phyloP scores from a whole-genome alignment of 345 rosid species.

The Salix brachista region DNA sequence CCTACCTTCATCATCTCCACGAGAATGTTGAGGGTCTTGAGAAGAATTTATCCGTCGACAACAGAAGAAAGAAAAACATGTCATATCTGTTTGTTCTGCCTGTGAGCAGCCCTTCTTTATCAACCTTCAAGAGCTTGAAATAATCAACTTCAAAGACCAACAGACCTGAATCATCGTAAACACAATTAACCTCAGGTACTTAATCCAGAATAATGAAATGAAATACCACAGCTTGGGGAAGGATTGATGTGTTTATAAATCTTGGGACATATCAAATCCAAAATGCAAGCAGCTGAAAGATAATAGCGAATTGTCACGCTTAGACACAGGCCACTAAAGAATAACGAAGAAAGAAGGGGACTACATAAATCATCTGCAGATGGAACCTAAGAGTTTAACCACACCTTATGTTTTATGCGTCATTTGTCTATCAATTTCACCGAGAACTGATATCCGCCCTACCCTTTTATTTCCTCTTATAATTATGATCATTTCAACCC shows the following conservation, averaged over 20 bases:
- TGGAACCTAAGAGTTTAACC: neutral
- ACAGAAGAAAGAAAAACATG: conserved; percentile 56
- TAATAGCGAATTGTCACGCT: neutral
- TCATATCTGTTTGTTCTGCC: conserved; percentile 40
- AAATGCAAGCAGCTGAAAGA: neutral
- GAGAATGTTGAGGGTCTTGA: neutral
- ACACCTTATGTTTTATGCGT: neutral
- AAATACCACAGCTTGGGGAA: neutral
- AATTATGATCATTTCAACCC: neutral
- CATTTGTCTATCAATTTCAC: neutral
- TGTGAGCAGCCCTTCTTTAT: conserved; percentile 22
- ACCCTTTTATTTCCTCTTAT: neutral
- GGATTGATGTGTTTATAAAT: neutral
- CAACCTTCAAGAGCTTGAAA: conserved; percentile 18
- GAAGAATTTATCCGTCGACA: conserved; percentile 20
- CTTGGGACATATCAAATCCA: neutral
- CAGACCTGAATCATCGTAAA: conserved; percentile 19
- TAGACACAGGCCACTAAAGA: neutral
- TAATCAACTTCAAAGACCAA: conserved; percentile 23
- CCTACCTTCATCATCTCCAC: conserved; percentile 63
- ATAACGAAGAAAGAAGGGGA: neutral
- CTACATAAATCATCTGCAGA: neutral
- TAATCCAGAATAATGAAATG: neutral
- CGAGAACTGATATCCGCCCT: neutral
- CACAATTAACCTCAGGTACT: neutral